phyloP scores from a whole-genome alignment of 176 grass and related monocot genomes.

The Lolium perenne region DNA sequence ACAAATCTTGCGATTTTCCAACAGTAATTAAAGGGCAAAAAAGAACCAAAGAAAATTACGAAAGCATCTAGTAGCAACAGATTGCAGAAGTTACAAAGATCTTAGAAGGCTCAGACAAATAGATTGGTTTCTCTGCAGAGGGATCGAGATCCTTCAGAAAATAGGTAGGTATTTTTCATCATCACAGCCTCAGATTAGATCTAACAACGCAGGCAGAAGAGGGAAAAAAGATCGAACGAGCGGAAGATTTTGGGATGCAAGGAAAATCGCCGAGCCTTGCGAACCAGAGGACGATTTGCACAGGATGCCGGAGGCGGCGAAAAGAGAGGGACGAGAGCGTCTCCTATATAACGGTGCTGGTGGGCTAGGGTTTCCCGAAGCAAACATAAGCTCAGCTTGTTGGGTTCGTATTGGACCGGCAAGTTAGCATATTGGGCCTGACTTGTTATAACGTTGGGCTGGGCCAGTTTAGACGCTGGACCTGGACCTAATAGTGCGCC shows the following conservation, averaged over 20 bases:
- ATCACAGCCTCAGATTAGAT: slow-evolving; percentile 53
- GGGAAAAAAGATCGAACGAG: neutral
- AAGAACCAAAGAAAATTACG: neutral
- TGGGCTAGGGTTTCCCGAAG: neutral
- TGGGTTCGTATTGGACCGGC: neutral
- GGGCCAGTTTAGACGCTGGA: neutral
- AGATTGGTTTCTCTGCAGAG: slow-evolving; percentile 59
- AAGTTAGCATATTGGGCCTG: neutral
- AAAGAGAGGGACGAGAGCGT: neutral
- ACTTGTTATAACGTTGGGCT: too few relatives aligned
- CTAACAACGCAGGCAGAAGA: neutral
- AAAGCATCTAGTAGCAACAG: neutral
- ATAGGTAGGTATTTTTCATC: slow-evolving; percentile 70
- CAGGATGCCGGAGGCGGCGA: neutral
- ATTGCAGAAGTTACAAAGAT: neutral
- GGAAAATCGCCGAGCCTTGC: neutral
- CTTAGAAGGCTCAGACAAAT: slow-evolving; percentile 63
- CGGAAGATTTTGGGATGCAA: neutral
- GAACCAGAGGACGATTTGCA: neutral
- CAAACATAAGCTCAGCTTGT: neutral
- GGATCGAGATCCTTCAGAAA: slow-evolving; percentile 54
- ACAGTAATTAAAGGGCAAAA: slow-evolving; percentile 25
- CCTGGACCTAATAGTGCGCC: neutral
- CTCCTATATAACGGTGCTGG: neutral
- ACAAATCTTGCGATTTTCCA: slow-evolving; percentile 1